Evolutionary conservation across 2,329 filamentous ascomycete species (phyloP).

Genomic region (Arthrobotrys pseudoclavata): DNA sequence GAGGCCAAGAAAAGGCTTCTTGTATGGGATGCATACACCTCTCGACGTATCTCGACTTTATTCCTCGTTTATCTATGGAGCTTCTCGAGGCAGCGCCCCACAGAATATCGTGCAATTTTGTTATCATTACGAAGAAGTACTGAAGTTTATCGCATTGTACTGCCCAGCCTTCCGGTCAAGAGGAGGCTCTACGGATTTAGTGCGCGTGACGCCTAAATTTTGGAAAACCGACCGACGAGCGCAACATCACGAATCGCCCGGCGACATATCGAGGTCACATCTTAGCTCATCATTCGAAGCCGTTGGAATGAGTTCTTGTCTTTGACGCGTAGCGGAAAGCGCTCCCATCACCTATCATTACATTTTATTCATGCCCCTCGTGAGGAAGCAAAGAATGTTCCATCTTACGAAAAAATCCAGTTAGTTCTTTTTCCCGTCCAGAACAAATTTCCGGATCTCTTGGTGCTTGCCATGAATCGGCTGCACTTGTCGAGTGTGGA

Average conservation of each 20-base stretch:
- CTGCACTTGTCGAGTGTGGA: slow-evolving; percentile 45
- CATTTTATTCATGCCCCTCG: slow-evolving; percentile 4
- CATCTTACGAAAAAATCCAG: slow-evolving; percentile 8
- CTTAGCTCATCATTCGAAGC: neutral
- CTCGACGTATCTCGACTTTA: neutral
- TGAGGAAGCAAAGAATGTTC: slow-evolving; percentile 15
- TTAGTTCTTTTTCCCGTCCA: slow-evolving; percentile 14
- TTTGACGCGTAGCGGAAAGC: slow-evolving; percentile 37
- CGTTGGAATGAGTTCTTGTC: slow-evolving; percentile 43
- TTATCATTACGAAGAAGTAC: neutral
- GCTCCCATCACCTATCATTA: neutral
- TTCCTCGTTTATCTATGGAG: slow-evolving; percentile 15
- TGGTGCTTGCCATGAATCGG: slow-evolving; percentile 55
- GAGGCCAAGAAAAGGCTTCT: slow-evolving; percentile 34
- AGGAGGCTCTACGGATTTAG: neutral
- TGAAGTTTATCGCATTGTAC: neutral
- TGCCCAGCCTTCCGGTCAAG: neutral
- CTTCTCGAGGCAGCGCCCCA: neutral
- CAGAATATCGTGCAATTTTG: slow-evolving; percentile 11
- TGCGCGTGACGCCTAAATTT: neutral
- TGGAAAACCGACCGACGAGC: slow-evolving; percentile 6
- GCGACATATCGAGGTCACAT: slow-evolving; percentile 14
- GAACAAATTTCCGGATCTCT: slow-evolving; percentile 53
- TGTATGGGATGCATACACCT: slow-evolving; percentile 3
- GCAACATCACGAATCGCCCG: slow-evolving; percentile 6